A percentile compares a stretch with the other conserved stretches of the same genome.
phyloP scores from a whole-genome alignment of 192 early-diverging fungal species.

The Backusella luteola region DNA sequence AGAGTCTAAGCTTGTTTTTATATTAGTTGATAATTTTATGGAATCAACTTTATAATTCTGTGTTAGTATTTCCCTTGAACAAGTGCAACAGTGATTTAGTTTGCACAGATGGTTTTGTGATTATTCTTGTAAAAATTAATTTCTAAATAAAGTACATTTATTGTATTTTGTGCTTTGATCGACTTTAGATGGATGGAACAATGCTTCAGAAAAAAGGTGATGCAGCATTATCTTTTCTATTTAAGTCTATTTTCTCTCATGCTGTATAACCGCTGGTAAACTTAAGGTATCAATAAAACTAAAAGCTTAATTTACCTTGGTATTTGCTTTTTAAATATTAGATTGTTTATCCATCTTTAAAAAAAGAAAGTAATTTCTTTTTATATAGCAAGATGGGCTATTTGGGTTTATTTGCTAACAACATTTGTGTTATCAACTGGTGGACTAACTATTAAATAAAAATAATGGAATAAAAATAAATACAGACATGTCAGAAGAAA shows the following conservation, averaged over 20 bases:
- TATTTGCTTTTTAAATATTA: too few relatives aligned
- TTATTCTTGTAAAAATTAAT: background rate
- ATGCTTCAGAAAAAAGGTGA: background rate
- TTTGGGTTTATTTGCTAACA: background rate
- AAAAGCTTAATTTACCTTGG: background rate
- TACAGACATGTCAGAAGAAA: background rate
- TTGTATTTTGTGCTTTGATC: background rate
- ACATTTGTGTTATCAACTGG: background rate
- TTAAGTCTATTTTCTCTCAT: background rate
- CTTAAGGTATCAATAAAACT: background rate
- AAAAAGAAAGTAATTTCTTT: background rate
- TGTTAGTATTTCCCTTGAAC: slow-evolving; percentile 3
- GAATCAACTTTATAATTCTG: background rate
- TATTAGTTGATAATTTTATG: background rate
- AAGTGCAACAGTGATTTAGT: background rate
- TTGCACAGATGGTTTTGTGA: background rate
- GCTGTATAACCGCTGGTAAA: background rate
- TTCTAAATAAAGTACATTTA: background rate
- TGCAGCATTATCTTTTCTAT: background rate
- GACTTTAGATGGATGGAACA: background rate
- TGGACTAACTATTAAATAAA: background rate
- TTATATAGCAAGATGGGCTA: background rate
- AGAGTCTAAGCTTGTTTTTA: background rate
- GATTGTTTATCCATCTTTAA: background rate
- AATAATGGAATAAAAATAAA: background rate